Evolutionary conservation across 2,329 filamentous ascomycete species (phyloP), one percentile per base, ranked within the genome.

Genomic region (Ascochyta lentis): DNA sequence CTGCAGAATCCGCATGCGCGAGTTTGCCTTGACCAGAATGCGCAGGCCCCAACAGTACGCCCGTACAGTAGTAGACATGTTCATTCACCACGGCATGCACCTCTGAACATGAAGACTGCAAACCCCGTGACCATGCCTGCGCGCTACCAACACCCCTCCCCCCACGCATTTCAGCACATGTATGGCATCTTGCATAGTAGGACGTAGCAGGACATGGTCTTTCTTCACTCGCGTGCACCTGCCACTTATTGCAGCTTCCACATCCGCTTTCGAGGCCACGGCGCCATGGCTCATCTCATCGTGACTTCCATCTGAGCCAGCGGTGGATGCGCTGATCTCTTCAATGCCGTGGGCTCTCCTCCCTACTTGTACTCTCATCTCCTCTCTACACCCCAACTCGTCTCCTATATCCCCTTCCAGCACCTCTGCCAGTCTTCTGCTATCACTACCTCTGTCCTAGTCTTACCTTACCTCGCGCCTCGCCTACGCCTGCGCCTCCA

Each of bases 391-490:
- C 37, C 42, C 33, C 47, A 6, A 13, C 38, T 49, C 39, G 41
- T 42, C 48, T 46, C 42, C 35, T 48, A 29, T 27, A 47, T 27
- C n/a, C 13, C 31, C 35, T 29, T 31, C 12, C 37, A 27, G 3
- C 33, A 44, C 34, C 19, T 38, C 38, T 16, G 15, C 35, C 39
- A 54, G 16, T 40, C 24, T 31, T 39, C 22, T 49, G 34, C 37
- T 43, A 54, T 49, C 12, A 24, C 49, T 44, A 38, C 41, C 44
- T 26, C 54, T 52, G 24, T 54, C 37, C 47, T 55, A 55, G 48
- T 53, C 62, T 59, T 58, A 61, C 29, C 27, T 23, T 52, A 42
- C 46, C 50, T 51, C 53, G 23, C 37, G n/a, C 35, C 43, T 48
- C 42, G 29, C 42, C 33, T 40, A 39, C 24, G 13, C 29, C 54